Evolutionary conservation across 2,329 filamentous ascomycete genomes (phyloP).

Genomic region (Metarhizium robertsii): DNA sequence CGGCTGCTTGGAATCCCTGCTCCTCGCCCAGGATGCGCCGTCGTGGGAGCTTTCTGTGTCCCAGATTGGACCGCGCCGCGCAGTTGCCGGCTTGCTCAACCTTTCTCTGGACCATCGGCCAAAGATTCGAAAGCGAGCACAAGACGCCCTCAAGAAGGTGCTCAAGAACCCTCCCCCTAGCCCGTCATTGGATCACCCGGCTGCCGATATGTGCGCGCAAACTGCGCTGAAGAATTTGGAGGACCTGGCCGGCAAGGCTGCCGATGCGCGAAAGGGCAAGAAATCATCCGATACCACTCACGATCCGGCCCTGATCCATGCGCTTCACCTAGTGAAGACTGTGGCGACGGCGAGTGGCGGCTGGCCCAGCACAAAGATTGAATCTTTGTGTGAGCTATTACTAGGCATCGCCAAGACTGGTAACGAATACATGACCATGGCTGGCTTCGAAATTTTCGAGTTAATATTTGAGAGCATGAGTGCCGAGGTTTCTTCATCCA

Average conservation of each 20-base stretch:
- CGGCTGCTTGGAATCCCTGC: constrained; percentile 84
- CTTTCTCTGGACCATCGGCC: constrained; percentile 80
- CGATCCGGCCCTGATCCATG: constrained; percentile 82
- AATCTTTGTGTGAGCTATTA: constrained; percentile 79
- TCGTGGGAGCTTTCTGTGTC: constrained; percentile 82
- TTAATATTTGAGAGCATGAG: constrained; percentile 91
- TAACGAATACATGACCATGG: constrained; percentile 94
- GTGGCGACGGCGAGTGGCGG: constrained; percentile 80
- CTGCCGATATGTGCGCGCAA: constrained; percentile 92
- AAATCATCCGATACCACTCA: constrained; percentile 55
- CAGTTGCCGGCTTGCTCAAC: constrained; percentile 75
- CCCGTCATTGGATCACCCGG: constrained; percentile 87
- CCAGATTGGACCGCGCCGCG: constrained; percentile 77
- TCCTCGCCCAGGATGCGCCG: constrained; percentile 77
- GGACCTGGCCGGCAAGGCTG: constrained; percentile 58
- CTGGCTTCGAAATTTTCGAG: constrained; percentile 94
- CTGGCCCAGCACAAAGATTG: constrained; percentile 95
- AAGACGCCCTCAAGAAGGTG: constrained; percentile 78
- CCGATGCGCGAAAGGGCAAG: constrained; percentile 49
- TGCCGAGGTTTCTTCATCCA: constrained; percentile 77
- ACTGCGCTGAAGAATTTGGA: constrained; percentile 74
- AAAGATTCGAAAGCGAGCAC: constrained; percentile 88
- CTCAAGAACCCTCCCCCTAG: constrained; percentile 81
- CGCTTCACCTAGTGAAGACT: constrained; percentile 84
- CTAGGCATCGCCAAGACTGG: constrained; percentile 81